phyloP scores from a whole-genome alignment of 345 rosid species.

The Excoecaria agallocha region DNA sequence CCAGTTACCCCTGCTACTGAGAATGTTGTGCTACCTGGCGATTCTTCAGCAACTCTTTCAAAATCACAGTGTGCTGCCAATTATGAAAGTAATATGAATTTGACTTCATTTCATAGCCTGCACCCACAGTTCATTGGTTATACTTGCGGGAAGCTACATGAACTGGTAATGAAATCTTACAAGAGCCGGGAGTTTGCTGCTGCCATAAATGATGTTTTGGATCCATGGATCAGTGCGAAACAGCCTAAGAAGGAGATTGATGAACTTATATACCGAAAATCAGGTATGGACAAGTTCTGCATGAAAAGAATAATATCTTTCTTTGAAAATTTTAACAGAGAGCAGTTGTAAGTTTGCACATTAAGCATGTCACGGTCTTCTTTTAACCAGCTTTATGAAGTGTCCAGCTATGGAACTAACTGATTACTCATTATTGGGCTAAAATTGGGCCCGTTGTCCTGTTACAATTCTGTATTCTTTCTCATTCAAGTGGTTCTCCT shows the following conservation, averaged over 20 bases:
- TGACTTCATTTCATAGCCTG: slow-evolving; percentile 52
- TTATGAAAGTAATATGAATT: slow-evolving; percentile 29
- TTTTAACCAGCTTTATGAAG: not conserved
- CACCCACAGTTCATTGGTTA: slow-evolving; percentile 96
- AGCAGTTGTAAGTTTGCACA: not conserved
- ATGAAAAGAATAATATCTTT: not conserved
- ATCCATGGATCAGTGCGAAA: slow-evolving; percentile 91
- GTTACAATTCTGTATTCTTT: not conserved
- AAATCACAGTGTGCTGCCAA: slow-evolving; percentile 27
- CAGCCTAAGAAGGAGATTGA: slow-evolving; percentile 91
- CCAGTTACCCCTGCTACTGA: slow-evolving; percentile 53
- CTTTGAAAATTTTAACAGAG: not conserved
- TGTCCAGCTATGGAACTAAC: not conserved
- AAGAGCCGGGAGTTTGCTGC: slow-evolving; percentile 95
- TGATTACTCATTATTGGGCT: not conserved
- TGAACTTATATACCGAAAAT: slow-evolving; percentile 64
- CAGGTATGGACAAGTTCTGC: slow-evolving; percentile 50
- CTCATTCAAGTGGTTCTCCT: not conserved
- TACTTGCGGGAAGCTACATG: slow-evolving; percentile 90
- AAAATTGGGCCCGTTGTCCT: not conserved
- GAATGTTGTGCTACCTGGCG: slow-evolving; percentile 34
- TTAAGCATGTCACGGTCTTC: not conserved
- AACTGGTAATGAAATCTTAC: slow-evolving; percentile 92
- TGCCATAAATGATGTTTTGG: slow-evolving; percentile 91
- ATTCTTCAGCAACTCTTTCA: slow-evolving; percentile 39